phyloP scores from a whole-genome alignment of 345 rosid species.

The Brassica nigra region DNA sequence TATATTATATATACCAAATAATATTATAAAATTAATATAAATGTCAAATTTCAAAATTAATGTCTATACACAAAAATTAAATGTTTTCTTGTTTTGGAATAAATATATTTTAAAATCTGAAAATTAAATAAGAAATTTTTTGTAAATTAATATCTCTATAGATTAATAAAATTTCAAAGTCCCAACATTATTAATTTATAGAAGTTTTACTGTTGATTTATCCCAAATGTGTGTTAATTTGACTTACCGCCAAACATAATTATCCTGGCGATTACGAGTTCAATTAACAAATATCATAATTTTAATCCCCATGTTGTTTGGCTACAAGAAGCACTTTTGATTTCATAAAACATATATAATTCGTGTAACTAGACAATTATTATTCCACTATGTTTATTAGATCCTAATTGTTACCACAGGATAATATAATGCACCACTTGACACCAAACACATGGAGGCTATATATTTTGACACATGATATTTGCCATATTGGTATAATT shows the following conservation, averaged over 20 bases:
- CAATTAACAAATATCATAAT: neutral
- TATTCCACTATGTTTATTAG: neutral
- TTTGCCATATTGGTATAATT: conserved; percentile 2
- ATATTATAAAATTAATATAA: too few relatives aligned
- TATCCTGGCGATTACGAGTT: conserved; percentile 17
- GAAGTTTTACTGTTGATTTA: too few relatives aligned
- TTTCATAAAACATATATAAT: neutral
- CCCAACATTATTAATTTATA: too few relatives aligned
- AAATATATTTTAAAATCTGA: too few relatives aligned
- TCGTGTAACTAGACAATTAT: neutral
- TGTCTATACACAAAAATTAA: too few relatives aligned
- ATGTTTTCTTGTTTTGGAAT: too few relatives aligned
- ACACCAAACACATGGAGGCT: conserved; percentile 15
- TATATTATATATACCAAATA: too few relatives aligned
- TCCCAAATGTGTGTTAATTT: neutral
- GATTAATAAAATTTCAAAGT: too few relatives aligned
- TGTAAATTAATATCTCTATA: too few relatives aligned
- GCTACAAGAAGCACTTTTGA: conserved; percentile 8
- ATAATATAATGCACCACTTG: conserved; percentile 21
- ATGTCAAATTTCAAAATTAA: too few relatives aligned
- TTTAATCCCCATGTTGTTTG: conserved; percentile 5
- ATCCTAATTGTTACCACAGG: neutral
- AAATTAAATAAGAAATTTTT: too few relatives aligned
- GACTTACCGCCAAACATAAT: conserved; percentile 19
- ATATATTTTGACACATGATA: conserved; percentile 5